Conservation (phyloP, 495 filamentous ascomycete species). For the Aspergillus avenaceus region DNA sequence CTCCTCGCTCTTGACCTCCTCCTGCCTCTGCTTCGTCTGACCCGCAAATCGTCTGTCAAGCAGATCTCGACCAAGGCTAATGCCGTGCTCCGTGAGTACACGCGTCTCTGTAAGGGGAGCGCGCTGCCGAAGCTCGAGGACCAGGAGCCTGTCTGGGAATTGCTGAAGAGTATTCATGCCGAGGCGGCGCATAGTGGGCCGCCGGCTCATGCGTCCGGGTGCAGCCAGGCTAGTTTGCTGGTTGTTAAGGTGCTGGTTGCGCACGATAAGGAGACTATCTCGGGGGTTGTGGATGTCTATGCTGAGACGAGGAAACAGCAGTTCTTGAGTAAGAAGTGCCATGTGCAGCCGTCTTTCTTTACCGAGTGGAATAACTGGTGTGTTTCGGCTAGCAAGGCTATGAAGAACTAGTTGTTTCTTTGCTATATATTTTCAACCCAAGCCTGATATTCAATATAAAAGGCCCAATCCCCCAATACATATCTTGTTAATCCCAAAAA, state of each 20-base stretch:
- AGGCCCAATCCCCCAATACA: no score
- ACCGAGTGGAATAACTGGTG: conserved; percentile 68
- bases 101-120: conserved; percentile 61
- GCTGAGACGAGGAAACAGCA: conserved; percentile 50
- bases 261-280: conserved; percentile 44
- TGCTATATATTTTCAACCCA: no score
- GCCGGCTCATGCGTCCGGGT: conserved; percentile 50
- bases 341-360: conserved; percentile 59
- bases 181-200: conserved; percentile 65
- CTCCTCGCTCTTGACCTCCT: conserved; percentile 63
- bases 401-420: no score
- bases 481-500: not conserved
- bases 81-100: conserved; percentile 62
- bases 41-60: conserved; percentile 62
- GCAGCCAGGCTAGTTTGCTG: conserved; percentile 60
- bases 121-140: conserved; percentile 40
- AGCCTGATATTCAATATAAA: no score
- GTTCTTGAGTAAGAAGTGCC: conserved; percentile 51
- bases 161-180: conserved; percentile 65
- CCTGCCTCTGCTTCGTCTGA: conserved; percentile 57
- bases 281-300: conserved; percentile 53
- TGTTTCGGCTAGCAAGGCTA: conserved; percentile 43
- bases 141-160: conserved; percentile 45
- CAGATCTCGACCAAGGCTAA: conserved; percentile 69
- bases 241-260: conserved; percentile 57